Percentiles rank a stretch among this genome's conserved stretches.
These are phyloP conservation scores for Nosema granulosis DNA, from an alignment of 371 early-diverging fungal genomes.

Conservation along the genomic window DNA sequence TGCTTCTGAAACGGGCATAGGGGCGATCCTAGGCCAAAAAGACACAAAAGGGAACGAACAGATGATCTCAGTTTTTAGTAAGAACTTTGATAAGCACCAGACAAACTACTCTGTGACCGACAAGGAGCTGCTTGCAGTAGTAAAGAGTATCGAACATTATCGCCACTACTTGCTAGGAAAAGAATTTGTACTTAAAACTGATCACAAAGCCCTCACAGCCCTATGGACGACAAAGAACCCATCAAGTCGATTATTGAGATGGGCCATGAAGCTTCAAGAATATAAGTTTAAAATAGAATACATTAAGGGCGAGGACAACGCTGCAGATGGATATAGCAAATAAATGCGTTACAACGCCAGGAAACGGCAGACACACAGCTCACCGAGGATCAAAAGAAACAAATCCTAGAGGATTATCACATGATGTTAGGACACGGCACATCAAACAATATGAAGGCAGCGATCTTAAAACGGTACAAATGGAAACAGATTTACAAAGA, in stretches of 20 bases:
- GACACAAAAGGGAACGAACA: conserved; percentile 5
- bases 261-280: conserved; percentile 14
- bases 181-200: conserved; percentile 27
- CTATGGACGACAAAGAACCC: not conserved
- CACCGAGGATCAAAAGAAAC: not conserved
- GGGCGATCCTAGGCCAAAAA: conserved; percentile 47
- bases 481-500: conserved; percentile 27
- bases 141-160: conserved; percentile 9
- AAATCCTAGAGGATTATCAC: not conserved
- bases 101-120: conserved; percentile 24
- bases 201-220: conserved; percentile 9
- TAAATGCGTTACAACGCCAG: not conserved
- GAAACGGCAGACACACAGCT: not conserved
- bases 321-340: not conserved
- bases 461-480: conserved; percentile 50
- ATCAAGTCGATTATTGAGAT: not conserved
- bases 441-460: not conserved
- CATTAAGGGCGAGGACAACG: not conserved
- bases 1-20: conserved; percentile 48
- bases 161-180: conserved; percentile 11
- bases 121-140: conserved; percentile 10
- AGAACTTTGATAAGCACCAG: not conserved
- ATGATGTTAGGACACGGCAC: not conserved
- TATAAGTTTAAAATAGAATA: conserved; percentile 16
- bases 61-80: too few relatives aligned